These are phyloP conservation scores for Auricularia sp. DNA, from an alignment of 768 basidiomycete species.

Conservation along the genomic window DNA sequence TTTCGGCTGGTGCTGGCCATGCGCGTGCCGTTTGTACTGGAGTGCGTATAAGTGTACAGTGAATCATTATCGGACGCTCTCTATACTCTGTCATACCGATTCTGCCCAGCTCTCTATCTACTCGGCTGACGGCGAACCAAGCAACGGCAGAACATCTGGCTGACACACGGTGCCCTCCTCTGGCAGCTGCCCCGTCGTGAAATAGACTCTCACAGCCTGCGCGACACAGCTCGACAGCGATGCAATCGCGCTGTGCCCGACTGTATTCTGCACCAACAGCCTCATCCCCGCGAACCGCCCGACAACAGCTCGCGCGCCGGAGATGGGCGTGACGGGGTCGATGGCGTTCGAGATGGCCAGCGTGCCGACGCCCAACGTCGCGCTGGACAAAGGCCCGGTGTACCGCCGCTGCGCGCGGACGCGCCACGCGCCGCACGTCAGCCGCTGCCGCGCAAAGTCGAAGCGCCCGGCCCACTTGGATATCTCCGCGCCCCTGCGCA, in stretches of 20 bases:
- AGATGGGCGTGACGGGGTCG: not conserved
- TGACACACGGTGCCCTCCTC: constrained; percentile 3
- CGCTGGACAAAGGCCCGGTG: not conserved
- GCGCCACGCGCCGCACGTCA: not conserved
- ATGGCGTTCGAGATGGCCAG: not conserved
- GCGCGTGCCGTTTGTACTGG: too few relatives aligned
- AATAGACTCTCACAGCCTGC: not conserved
- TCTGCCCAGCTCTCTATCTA: too few relatives aligned
- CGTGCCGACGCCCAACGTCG: not conserved
- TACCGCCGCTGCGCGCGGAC: not conserved
- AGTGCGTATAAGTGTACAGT: too few relatives aligned
- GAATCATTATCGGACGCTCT: too few relatives aligned
- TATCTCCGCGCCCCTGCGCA: not conserved
- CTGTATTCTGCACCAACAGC: not conserved
- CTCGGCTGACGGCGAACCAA: not conserved
- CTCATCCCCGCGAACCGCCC: not conserved
- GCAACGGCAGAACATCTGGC: constrained; percentile 1
- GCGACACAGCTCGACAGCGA: not conserved
- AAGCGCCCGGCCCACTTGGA: not conserved
- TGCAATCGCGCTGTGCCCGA: not conserved
- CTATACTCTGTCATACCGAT: too few relatives aligned
- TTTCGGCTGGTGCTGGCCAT: too few relatives aligned
- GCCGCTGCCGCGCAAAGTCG: not conserved
- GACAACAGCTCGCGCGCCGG: not conserved
- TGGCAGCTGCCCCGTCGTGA: not conserved